Conservation (phyloP, 306 rosid genomes). For the Ammopiptanthus mongolicus region DNA sequence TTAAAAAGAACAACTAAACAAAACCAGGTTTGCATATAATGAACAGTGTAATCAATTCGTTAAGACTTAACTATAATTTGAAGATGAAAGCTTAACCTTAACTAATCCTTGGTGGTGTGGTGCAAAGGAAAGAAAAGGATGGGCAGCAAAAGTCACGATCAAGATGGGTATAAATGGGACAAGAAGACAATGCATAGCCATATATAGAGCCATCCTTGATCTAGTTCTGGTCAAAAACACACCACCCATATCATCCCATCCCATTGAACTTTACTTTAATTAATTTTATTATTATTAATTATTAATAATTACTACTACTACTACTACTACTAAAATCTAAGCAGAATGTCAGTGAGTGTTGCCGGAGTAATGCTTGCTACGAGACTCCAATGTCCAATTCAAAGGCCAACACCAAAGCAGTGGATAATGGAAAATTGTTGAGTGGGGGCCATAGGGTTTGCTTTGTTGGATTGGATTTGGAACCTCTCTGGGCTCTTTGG, state of each 20-base stretch:
- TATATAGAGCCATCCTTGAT: not conserved
- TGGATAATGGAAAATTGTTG: not conserved
- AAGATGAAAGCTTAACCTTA: not conserved
- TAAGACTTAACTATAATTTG: not conserved
- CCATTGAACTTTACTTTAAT: not conserved
- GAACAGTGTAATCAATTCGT: not conserved
- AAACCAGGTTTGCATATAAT: not conserved
- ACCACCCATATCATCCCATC: not conserved
- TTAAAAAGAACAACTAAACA: not conserved
- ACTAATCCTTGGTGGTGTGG: not conserved
- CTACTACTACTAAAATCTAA: not conserved
- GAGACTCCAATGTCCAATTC: not conserved
- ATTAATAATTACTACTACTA: not conserved
- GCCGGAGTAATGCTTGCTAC: conserved; percentile 7
- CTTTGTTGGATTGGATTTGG: too few species aligned
- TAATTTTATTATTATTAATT: not conserved
- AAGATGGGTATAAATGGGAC: not conserved
- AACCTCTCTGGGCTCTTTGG: not conserved
- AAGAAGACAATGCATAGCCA: not conserved
- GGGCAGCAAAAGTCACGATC: not conserved
- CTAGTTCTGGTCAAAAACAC: not conserved
- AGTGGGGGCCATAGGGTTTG: conserved; percentile 14
- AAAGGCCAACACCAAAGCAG: not conserved
- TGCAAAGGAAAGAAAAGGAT: not conserved
- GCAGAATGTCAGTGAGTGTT: not conserved